Percentiles rank a stretch among this genome's conserved stretches.
These are phyloP conservation scores for Lactarius sanguifluus DNA, from an alignment of 768 basidiomycete genomes.

Conservation along the genomic window DNA sequence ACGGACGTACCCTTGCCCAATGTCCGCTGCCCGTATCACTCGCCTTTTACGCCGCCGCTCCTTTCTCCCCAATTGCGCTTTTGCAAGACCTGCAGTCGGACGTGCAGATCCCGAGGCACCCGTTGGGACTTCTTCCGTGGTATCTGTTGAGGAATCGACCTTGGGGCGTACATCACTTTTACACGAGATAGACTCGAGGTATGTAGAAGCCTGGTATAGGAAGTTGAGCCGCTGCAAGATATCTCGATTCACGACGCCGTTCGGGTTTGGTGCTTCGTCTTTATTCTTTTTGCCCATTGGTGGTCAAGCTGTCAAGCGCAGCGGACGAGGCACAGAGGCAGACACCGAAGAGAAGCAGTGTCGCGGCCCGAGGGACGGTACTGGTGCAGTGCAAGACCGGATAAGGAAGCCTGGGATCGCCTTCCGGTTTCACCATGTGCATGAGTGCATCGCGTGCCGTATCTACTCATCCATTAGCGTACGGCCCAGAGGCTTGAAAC, in stretches of 20 bases:
- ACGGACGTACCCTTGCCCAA: slow-evolving; percentile 63
- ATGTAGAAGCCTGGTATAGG: slow-evolving; percentile 77
- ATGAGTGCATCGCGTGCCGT: background rate
- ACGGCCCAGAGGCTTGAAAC: background rate
- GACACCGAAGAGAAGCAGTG: background rate
- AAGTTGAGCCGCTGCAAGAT: slow-evolving; percentile 83
- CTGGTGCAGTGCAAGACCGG: background rate
- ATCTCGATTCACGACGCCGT: slow-evolving; percentile 64
- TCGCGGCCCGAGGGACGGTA: background rate
- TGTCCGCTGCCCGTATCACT: slow-evolving; percentile 43
- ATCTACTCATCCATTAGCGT: background rate
- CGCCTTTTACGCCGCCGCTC: slow-evolving; percentile 30
- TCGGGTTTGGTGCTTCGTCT: slow-evolving; percentile 56
- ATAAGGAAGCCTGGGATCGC: slow-evolving; percentile 1
- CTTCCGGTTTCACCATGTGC: background rate
- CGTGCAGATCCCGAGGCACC: background rate
- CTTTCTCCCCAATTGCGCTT: background rate
- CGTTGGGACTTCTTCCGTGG: background rate
- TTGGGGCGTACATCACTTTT: background rate
- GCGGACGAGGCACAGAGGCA: background rate
- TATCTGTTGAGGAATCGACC: background rate
- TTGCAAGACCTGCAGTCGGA: background rate
- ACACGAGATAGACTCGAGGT: slow-evolving; percentile 45
- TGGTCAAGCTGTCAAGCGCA: background rate
- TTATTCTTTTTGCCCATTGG: slow-evolving; percentile 66